These are phyloP conservation scores for Rhododendron ferrugineum DNA, from an alignment of 148 eudicot genomes.

Conservation along the genomic window DNA sequence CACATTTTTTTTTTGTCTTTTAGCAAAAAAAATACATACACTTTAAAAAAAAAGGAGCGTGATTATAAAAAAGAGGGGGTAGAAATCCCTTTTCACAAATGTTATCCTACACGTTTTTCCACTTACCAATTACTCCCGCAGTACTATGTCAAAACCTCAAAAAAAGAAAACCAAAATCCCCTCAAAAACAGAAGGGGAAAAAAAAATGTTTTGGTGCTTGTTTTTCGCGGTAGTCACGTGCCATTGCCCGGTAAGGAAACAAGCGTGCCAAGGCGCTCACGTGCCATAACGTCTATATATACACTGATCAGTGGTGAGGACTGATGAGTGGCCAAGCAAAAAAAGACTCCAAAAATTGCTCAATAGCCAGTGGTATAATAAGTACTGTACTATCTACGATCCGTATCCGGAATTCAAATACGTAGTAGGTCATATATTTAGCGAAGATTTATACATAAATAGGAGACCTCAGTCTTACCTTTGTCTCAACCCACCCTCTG, in stretches of 20 bases:
- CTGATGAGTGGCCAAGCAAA: slow-evolving; percentile 14
- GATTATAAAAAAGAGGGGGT: too few relatives aligned
- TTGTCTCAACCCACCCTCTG: not conserved
- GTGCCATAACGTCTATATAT: slow-evolving; percentile 22
- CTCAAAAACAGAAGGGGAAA: not conserved
- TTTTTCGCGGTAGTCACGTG: slow-evolving; percentile 16
- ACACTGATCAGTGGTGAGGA: slow-evolving; percentile 7
- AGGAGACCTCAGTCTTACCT: slow-evolving; percentile 2
- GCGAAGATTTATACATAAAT: not conserved
- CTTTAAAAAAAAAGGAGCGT: too few relatives aligned
- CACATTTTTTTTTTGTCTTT: too few relatives aligned
- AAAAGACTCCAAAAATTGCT: slow-evolving; percentile 1
- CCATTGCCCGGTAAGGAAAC: slow-evolving; percentile 1
- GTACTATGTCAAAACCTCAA: too few relatives aligned
- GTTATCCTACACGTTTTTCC: too few relatives aligned
- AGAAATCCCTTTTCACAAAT: too few relatives aligned
- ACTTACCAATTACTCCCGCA: too few relatives aligned
- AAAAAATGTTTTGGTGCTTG: not conserved
- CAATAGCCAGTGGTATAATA: not conserved
- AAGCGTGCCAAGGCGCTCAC: slow-evolving; percentile 18
- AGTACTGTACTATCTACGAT: not conserved
- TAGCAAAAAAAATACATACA: too few relatives aligned
- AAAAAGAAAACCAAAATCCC: not conserved
- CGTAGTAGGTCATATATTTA: not conserved
- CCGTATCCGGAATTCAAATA: not conserved